Evolutionary conservation across 225 moss, liverwort and hornwort species (phyloP), one percentile per base, ranked within the genome.

Genomic region (Sphagnum tenellum): DNA sequence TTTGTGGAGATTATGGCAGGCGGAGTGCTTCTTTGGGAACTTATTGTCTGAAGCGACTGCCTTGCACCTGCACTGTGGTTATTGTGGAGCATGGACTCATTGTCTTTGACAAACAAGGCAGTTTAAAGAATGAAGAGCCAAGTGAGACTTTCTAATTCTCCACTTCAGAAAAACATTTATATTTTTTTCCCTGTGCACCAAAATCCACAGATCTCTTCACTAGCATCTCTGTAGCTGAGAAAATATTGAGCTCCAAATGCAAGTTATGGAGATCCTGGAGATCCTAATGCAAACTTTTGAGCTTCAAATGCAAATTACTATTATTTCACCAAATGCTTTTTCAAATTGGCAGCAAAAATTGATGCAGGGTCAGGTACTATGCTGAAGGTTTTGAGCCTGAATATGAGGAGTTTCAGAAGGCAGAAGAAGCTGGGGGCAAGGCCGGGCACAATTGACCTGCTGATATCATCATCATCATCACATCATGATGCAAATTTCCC

Each of bases 11-110:
- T 29, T 29, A 29, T 29, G 29, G 29, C 29, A 29, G 29, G 29
- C 29, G 29, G 69, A 67, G 70, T 1, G 68, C 67, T 56, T 66
- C 83, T 7, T 72, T 86, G 0, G 83, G 79, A 2, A 66, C 77
- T 56, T 83, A 78, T 54, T 86, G 86, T 61, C 13, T 80, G 76
- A 86, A 77, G 66, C 75, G 78, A 47, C 65, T 86, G 3, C 83
- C 86, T 3, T 56, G 60, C 69, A 76, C 75, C 12, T 86, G 83
- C 75, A 61, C 86, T 47, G 86, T 86, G 8, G 75, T 86, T 45
- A 76, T 86, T 52, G 71, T 86, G 49, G 73, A 76, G 61, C 77
- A 76, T 50, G 86, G 86, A 8, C 73, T 73, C 54, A 76, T 86
- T 48, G 62, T 86, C 7, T 78, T 83, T 8, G 73, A 86, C 69